Evolutionary conservation across 192 early-diverging fungal genomes (phyloP), one percentile per base, ranked within the genome.

Genomic region (Pilobolus umbonatus): DNA sequence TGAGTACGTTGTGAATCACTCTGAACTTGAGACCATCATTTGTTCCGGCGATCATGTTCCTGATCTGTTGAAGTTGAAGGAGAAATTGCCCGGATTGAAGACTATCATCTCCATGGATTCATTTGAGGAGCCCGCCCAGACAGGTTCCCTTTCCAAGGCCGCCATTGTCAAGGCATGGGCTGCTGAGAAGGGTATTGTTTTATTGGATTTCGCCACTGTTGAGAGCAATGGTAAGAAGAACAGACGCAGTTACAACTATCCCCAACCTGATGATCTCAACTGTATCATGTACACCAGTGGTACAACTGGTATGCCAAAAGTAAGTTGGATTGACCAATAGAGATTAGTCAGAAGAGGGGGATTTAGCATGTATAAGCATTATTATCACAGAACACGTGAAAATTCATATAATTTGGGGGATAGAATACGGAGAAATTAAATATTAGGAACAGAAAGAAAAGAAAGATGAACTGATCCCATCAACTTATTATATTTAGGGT

Each of bases 251-350:
- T 76, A 82, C 34, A 80, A 79, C 50, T 59, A 76, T 4, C 84
- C 93, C 17, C 73, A 75, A 40, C 62, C 85, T 5, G 73, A 80
- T 15, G 90, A 94, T 72, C 42, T 89, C 40, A 76, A 81, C 43
- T 83, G 80, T 46, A 75, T 89, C 50, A 88, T 84, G 78, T 94
- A 88, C 67, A 91, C 92, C 12, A 88, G 88, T 28, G 92, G 92
- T 14, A 93, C 92, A 5, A 95, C 91, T 9, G 92, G 92, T 38
- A 68, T 78, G 36, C 89, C 91, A 38, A 89, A 85, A 76, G 87
- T 64, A 62, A 55, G 31, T n/a, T n/a, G n/a, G n/a, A n/a, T n/a
- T n/a, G n/a, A n/a, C n/a, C n/a, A n/a, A n/a, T n/a, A n/a, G n/a
- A n/a, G n/a, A n/a, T n/a, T n/a, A n/a, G n/a, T n/a, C n/a, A n/a